phyloP scores from a whole-genome alignment of 176 grass and related monocot genomes.

The Bolboschoenus planiculmis region DNA sequence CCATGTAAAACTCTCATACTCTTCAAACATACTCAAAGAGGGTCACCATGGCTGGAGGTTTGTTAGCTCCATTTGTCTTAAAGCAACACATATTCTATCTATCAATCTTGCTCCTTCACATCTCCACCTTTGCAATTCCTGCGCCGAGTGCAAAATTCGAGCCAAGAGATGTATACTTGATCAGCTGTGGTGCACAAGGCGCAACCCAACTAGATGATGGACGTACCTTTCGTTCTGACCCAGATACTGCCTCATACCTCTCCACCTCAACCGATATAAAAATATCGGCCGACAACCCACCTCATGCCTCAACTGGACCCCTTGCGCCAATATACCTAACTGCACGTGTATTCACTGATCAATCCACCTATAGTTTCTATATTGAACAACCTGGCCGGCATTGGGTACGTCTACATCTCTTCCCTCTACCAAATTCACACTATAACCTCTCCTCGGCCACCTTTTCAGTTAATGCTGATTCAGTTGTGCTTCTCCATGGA shows the following conservation, averaged over 20 bases:
- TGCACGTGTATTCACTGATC: slow-evolving; percentile 65
- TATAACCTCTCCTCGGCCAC: slow-evolving; percentile 77
- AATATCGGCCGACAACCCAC: slow-evolving; percentile 40
- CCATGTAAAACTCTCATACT: slow-evolving; percentile 5
- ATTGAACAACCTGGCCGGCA: slow-evolving; percentile 68
- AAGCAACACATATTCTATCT: neutral
- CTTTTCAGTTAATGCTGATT: slow-evolving; percentile 60
- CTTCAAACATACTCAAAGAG: neutral
- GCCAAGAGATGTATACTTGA: slow-evolving; percentile 72
- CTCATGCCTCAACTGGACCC: slow-evolving; percentile 19
- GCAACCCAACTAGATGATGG: slow-evolving; percentile 70
- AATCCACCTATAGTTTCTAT: slow-evolving; percentile 82
- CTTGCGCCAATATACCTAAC: slow-evolving; percentile 46
- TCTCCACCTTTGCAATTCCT: slow-evolving; percentile 33
- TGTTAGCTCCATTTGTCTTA: neutral
- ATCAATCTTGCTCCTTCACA: slow-evolving; percentile 28
- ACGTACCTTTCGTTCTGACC: slow-evolving; percentile 65
- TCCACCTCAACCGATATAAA: slow-evolving; percentile 64
- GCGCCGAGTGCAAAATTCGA: slow-evolving; percentile 34
- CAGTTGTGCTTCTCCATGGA: slow-evolving; percentile 81
- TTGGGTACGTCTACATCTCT: slow-evolving; percentile 84
- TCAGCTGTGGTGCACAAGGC: slow-evolving; percentile 50
- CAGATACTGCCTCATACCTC: slow-evolving; percentile 69
- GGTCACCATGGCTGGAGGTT: slow-evolving; percentile 8
- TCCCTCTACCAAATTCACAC: slow-evolving; percentile 45